Evolutionary conservation across 169 alveolate species (phyloP), one percentile per base, ranked within the genome.

Genomic region (Cryptosporidium sp.): DNA sequence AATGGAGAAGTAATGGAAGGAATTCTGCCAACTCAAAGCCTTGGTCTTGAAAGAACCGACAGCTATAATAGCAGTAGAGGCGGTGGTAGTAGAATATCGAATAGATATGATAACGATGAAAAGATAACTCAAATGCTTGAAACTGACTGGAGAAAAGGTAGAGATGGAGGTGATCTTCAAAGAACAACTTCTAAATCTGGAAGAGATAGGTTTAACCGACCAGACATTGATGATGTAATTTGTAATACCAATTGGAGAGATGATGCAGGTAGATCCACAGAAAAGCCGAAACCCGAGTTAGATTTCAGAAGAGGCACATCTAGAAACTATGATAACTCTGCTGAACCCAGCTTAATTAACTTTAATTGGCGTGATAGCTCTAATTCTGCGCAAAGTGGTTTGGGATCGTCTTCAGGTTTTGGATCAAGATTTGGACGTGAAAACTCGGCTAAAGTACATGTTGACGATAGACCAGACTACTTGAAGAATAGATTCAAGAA

Each of bases 391-490:
- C 84, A 70, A 31, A 33, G 37, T 26, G 41, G 51, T 23, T 3
- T 4, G 37, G 71, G 71, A 16, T 55, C 71, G 0, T 55, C 71
- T 52, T 73, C 70, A 16, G n/a, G 61, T 9, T 33, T 39, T 21
- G 85, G 85, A 71, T 31, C 69, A n/a, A 73, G 86, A 52, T 52
- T 33, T 14, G 41, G 52, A 26, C 43, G 71, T 12, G 68, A 73
- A n/a, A 52, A 52, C 23, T 73, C 86, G 3, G 21, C 43, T 33
- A 73, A n/a, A 73, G 71, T 59, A 3, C 59, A 43, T 39, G 50
- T 80, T 16, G 89, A 80, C 21, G 75, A 65, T 26, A 80, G 89
- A 45, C 89, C 89, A 9, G 89, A 80, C 75, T 80, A 80, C 7
- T 6, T 80, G 9, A 80, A 59, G 51, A 80, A 80, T 48, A 61